phyloP scores from a whole-genome alignment of 768 basidiomycete genomes.

The Austroboletus festivus region DNA sequence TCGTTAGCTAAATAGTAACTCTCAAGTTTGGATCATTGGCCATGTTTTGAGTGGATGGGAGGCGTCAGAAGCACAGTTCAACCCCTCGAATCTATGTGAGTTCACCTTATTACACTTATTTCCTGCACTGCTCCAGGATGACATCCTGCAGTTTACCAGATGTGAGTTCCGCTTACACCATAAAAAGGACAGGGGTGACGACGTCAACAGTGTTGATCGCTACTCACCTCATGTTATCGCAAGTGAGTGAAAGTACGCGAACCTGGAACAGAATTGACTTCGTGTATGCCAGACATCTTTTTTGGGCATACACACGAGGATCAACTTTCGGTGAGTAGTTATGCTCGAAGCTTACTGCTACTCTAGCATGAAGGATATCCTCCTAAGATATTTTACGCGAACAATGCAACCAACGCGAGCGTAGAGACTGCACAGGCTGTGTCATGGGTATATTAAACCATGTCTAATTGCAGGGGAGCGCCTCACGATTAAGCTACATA shows the following conservation, averaged over 20 bases:
- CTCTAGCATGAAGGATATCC: background rate
- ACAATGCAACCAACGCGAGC: slow-evolving; percentile 60
- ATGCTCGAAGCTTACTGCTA: too few relatives aligned
- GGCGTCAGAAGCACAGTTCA: slow-evolving; percentile 38
- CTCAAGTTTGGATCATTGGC: slow-evolving; percentile 46
- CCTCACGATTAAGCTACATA: background rate
- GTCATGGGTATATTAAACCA: slow-evolving; percentile 39
- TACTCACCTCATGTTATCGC: slow-evolving; percentile 48
- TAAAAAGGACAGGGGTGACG: background rate
- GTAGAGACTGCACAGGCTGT: slow-evolving; percentile 51
- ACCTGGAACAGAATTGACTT: background rate
- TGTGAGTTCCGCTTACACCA: slow-evolving; percentile 27
- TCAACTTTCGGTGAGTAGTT: slow-evolving; percentile 48
- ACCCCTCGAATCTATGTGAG: slow-evolving; percentile 46
- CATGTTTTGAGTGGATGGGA: slow-evolving; percentile 50
- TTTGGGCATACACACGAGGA: slow-evolving; percentile 76
- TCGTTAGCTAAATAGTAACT: background rate
- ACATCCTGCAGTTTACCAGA: slow-evolving; percentile 41
- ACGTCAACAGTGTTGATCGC: slow-evolving; percentile 37
- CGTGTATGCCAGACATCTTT: slow-evolving; percentile 51
- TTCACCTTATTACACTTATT: background rate
- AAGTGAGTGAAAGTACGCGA: slow-evolving; percentile 27
- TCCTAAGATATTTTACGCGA: slow-evolving; percentile 61
- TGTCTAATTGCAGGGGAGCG: background rate
- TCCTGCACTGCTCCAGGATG: background rate